phyloP scores from a whole-genome alignment of 257 asterid genomes.

The Ligustrum vulgare region DNA sequence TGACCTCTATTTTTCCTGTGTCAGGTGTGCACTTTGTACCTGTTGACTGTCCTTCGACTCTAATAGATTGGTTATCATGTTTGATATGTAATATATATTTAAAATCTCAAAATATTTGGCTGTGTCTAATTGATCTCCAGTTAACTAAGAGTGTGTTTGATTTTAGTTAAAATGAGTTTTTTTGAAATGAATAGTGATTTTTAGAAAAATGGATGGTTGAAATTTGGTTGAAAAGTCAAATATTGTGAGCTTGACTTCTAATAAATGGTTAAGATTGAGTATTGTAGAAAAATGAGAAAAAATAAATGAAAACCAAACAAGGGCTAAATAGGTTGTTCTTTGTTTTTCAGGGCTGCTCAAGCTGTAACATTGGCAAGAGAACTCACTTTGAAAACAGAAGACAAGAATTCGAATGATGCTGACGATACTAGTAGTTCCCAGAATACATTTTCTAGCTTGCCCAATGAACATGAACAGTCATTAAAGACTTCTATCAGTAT shows the following conservation, averaged over 20 bases:
- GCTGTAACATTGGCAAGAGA: slow-evolving; percentile 93
- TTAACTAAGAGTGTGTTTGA: no score
- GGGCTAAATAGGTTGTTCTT: slow-evolving; percentile 11
- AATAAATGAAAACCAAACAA: no score
- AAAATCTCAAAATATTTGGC: slow-evolving; percentile 13
- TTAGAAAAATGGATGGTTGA: no score
- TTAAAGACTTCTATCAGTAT: slow-evolving; percentile 75
- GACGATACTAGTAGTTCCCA: slow-evolving; percentile 89
- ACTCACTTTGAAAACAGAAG: slow-evolving; percentile 67
- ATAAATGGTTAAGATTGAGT: no score
- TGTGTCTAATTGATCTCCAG: slow-evolving; percentile 21
- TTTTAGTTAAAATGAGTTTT: no score
- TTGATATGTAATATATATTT: slow-evolving; percentile 17
- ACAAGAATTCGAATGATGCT: slow-evolving; percentile 65
- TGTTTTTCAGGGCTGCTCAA: slow-evolving; percentile 75
- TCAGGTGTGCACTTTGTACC: slow-evolving; percentile 56
- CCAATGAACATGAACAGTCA: slow-evolving; percentile 84
- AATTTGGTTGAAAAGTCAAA: no score
- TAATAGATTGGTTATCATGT: background rate
- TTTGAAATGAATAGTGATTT: no score
- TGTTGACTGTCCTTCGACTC: background rate
- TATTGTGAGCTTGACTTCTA: no score
- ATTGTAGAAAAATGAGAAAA: no score
- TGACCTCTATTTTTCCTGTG: slow-evolving; percentile 95
- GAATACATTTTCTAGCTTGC: slow-evolving; percentile 92